Base-by-base conservation (phyloP, 306 rosid genomes). In the Glycyrrhiza uralensis region DNA sequence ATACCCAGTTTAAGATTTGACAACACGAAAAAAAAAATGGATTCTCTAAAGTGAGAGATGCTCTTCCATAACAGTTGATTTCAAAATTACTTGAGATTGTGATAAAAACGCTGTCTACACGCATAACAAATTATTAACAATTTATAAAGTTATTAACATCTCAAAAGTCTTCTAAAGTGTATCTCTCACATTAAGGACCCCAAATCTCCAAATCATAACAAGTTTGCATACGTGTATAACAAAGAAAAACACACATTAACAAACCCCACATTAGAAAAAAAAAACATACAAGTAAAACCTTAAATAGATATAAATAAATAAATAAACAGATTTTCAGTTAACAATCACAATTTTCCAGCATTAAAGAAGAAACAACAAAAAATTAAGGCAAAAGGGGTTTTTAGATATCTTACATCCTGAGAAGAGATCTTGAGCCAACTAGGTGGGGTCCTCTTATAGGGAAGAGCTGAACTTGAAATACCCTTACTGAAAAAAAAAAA, bases 381-480 rank as follows among this genome's bases (percentile, higher is more conserved):
- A 44, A 12, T 36, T 0, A 15, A 17, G 20, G 4, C 0, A 59
- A 44, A 62, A 74, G 9, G 24, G 61, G 5, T 52, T 28, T 52
- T 28, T 0, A 4, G 67, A 64, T 24, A 46, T 4, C 87, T 84
- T 12, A 87, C 97, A 83, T 92, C 97, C 60, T 85, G 90, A 29
- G 87, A 63, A 20, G 97, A 78, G 84, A 74, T 85, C 87, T 89
- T 89, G 81, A 89, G 75, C 97, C 97, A 92, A 54, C 87, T 86
- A 0, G 89, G 88, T 5, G 96, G 86, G 0, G 92, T 85, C 55
- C 97, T 87, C 90, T 85, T 92, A 74, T 87, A 92, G 1, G 97
- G 97, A 41, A 92, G 83, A 70, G 94, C 94, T 7, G 97, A 92
- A 60, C 87, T 85, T 1, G 97, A 92, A 64, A 92, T 92, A 82